These are phyloP conservation scores for Penicillium coprophilum DNA, from an alignment of 495 filamentous ascomycete genomes.

Conservation along the genomic window DNA sequence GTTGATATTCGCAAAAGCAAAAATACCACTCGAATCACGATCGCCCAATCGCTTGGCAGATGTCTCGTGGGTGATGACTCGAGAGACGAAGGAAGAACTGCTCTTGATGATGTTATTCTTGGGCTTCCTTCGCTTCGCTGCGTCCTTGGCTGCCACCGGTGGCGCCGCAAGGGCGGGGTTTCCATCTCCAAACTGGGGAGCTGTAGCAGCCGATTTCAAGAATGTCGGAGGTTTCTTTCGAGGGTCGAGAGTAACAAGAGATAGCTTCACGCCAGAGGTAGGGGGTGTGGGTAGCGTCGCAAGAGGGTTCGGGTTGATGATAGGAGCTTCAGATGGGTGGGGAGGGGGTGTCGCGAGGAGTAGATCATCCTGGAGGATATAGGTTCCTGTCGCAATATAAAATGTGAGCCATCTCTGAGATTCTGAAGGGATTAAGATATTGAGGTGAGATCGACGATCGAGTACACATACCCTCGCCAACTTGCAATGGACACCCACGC, in stretches of 20 bases:
- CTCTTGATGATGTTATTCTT: constrained; percentile 98
- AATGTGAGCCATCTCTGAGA: constrained; percentile 18
- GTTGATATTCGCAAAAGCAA: constrained; percentile 93
- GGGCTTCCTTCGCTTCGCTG: constrained; percentile 78
- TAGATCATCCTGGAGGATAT: constrained; percentile 83
- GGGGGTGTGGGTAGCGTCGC: constrained; percentile 78
- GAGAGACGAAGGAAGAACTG: constrained; percentile 93
- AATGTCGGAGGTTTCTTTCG: constrained; percentile 58
- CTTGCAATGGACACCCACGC: constrained; percentile 70
- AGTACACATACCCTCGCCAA: constrained; percentile 73
- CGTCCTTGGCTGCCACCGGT: constrained; percentile 61
- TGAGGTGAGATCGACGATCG: constrained; percentile 11
- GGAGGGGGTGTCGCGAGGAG: constrained; percentile 92
- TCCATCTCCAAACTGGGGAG: constrained; percentile 82
- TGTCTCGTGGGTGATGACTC: constrained; percentile 88
- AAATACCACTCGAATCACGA: constrained; percentile 71
- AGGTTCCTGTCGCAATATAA: constrained; percentile 63
- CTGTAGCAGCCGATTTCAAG: constrained; percentile 35
- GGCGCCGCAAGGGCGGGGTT: constrained; percentile 67
- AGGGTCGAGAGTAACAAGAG: constrained; percentile 66
- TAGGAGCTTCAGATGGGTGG: constrained; percentile 86
- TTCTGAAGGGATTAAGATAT: background rate
- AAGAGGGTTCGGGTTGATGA: constrained; percentile 84
- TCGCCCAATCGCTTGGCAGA: constrained; percentile 76
- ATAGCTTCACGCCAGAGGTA: constrained; percentile 82